Evolutionary conservation across 495 filamentous ascomycete species (phyloP).

Genomic region (Trichoderma asperelloides): DNA sequence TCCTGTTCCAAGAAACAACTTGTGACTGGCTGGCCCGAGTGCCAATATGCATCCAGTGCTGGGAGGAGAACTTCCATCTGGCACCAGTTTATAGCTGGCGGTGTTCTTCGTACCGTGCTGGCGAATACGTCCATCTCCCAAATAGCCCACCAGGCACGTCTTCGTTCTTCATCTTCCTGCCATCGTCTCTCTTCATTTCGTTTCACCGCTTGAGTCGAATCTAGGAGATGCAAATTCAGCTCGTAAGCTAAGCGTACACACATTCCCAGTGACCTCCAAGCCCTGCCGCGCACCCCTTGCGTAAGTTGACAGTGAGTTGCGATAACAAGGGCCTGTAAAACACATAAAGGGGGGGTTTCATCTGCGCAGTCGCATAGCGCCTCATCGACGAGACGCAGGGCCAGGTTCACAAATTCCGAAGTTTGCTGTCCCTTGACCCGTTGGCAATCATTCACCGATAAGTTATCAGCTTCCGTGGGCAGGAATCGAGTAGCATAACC

Average conservation of each 20-base stretch:
- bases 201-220: conserved; percentile 11
- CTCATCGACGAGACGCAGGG: conserved; percentile 15
- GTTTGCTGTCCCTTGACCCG: conserved; percentile 8
- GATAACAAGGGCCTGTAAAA: conserved; percentile 23
- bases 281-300: conserved; percentile 19
- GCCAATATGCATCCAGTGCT: conserved; percentile 25
- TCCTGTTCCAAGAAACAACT: conserved; percentile 24
- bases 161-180: conserved; percentile 20
- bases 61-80: conserved; percentile 21
- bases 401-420: conserved; percentile 17
- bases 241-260: conserved; percentile 27
- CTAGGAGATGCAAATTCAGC: conserved; percentile 21
- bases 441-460: background rate
- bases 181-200: conserved; percentile 14
- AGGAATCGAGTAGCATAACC: conserved; percentile 19
- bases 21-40: conserved; percentile 14
- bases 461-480: background rate
- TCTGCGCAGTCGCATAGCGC: conserved; percentile 21
- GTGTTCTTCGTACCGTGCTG: conserved; percentile 23
- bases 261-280: conserved; percentile 23
- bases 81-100: conserved; percentile 25
- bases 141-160: conserved; percentile 29
- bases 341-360: conserved; percentile 18
- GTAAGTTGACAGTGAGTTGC: conserved; percentile 21
- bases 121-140: conserved; percentile 35